Base-by-base conservation (phyloP, 140 eudicot species). In the Anethum foeniculum region DNA sequence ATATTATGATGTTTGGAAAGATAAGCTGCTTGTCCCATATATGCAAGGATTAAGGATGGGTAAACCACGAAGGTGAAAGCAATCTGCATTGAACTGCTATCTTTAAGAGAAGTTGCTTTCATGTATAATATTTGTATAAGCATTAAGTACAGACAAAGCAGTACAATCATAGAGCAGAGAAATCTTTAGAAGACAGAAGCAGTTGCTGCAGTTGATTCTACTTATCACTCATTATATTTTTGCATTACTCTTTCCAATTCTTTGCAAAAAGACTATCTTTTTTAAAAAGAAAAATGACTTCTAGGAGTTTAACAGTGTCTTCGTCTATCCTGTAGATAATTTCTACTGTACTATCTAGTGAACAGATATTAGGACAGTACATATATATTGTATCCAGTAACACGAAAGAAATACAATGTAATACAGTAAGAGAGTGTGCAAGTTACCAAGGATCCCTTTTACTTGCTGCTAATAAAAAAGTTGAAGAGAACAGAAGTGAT, bases 11-110 rank as follows among this genome's bases (percentile, higher is more conserved):
- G 96, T 77, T 84, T 89, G 41, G 98, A 94, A 36, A 94, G 94
- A 87, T 94, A 94, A 43, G 98, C 98, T 64, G 98, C 98, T 92
- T 94, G 98, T 36, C 98, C 97, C 98, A 94, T 94, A 79, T 94
- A 94, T 4, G 96, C 98, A 48, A 94, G 96, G 81, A 94, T 90
- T 74, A 92, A 86, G 49, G 97, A 84, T 7, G 98, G 98, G 80
- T 94, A 94, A 79, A 94, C 97, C 79, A 94, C 89, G 75, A 88
- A 92, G 79, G 91, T 92, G 82, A 94, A 94, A 65, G 98, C 98
- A 85, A 92, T 90, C 98, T 94, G 91, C 79, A 80, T 58, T 51
- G 3, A 48, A 64, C 62, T 11, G 25, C 58, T 62, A 69, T 75
- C 15, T 47, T 6, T 75, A 39, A 75, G 60, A 47, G 43, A 27